Conservation (phyloP, 2,329 filamentous ascomycete genomes). For the Colletotrichum aenigma region DNA sequence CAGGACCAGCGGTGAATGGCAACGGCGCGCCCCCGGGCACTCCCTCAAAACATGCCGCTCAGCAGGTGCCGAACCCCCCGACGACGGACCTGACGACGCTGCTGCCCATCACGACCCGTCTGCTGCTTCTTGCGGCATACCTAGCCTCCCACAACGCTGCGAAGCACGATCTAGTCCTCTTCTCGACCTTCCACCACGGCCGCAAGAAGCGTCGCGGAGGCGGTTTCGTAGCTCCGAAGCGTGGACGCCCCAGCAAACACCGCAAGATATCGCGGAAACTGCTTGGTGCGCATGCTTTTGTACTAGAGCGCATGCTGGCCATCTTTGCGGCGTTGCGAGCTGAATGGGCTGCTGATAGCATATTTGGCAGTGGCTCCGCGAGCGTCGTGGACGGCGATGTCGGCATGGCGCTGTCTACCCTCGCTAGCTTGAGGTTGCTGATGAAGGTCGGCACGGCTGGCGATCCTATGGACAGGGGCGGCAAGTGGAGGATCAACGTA, state of each 20-base stretch:
- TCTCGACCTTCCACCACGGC: slow-evolving; percentile 72
- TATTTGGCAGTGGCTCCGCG: slow-evolving; percentile 41
- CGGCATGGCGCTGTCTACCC: slow-evolving; percentile 71
- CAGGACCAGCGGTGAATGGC: neutral
- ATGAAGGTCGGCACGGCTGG: slow-evolving; percentile 65
- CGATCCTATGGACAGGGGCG: slow-evolving; percentile 71
- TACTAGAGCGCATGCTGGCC: slow-evolving; percentile 78
- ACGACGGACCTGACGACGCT: slow-evolving; percentile 53
- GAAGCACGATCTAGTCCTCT: slow-evolving; percentile 74
- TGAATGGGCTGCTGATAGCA: slow-evolving; percentile 51
- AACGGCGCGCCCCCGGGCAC: neutral
- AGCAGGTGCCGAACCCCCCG: neutral
- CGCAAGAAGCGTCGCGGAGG: slow-evolving; percentile 55
- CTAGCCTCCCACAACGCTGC: slow-evolving; percentile 81
- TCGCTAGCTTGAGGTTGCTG: slow-evolving; percentile 73
- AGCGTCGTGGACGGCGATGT: slow-evolving; percentile 57
- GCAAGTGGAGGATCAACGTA: slow-evolving; percentile 79
- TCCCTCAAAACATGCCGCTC: slow-evolving; percentile 2
- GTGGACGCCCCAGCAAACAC: slow-evolving; percentile 52
- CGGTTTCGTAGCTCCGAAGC: slow-evolving; percentile 35
- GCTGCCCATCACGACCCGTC: slow-evolving; percentile 74
- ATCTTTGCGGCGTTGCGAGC: slow-evolving; percentile 72
- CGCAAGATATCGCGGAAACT: slow-evolving; percentile 79
- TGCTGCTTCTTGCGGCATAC: slow-evolving; percentile 78
- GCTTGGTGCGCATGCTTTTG: slow-evolving; percentile 77